A percentile compares a stretch with the other conserved stretches of the same genome.
phyloP scores from a whole-genome alignment of 306 rosid genomes.

The Vigna trinervia region DNA sequence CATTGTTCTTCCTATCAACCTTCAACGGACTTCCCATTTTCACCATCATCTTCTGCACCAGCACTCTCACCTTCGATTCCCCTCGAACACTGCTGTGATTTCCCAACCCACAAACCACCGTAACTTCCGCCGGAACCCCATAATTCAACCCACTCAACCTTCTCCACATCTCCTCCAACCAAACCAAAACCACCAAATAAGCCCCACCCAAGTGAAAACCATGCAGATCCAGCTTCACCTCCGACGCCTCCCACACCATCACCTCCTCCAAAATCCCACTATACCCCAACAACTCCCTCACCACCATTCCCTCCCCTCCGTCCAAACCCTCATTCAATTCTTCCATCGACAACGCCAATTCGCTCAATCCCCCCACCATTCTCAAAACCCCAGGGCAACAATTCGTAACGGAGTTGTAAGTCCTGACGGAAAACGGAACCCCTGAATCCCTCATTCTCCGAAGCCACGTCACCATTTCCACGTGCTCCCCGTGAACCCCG shows the following conservation, averaged over 20 bases:
- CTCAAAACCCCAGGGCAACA: constrained; percentile 59
- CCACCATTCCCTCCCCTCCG: constrained; percentile 70
- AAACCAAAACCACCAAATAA: constrained; percentile 68
- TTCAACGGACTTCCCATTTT: constrained; percentile 66
- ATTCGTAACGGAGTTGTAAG: constrained; percentile 72
- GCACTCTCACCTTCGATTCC: constrained; percentile 63
- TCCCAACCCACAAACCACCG: constrained; percentile 73
- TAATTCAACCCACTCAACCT: constrained; percentile 45
- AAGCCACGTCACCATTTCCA: constrained; percentile 72
- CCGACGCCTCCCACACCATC: constrained; percentile 68
- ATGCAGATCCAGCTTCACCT: constrained; percentile 83
- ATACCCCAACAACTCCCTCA: constrained; percentile 61
- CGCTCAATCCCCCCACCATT: constrained; percentile 51
- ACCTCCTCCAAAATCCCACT: constrained; percentile 61
- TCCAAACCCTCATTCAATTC: constrained; percentile 52
- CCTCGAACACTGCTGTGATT: constrained; percentile 84
- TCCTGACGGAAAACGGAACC: constrained; percentile 70
- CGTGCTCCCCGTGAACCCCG: constrained; percentile 68
- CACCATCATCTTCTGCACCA: constrained; percentile 73
- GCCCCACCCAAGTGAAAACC: constrained; percentile 77
- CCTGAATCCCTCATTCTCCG: constrained; percentile 54
- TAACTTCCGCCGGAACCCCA: constrained; percentile 56
- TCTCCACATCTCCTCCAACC: constrained; percentile 69
- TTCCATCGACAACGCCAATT: constrained; percentile 54
- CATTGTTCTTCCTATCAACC: constrained; percentile 70